phyloP scores from a whole-genome alignment of 306 rosid species.

The Prunus persica region DNA sequence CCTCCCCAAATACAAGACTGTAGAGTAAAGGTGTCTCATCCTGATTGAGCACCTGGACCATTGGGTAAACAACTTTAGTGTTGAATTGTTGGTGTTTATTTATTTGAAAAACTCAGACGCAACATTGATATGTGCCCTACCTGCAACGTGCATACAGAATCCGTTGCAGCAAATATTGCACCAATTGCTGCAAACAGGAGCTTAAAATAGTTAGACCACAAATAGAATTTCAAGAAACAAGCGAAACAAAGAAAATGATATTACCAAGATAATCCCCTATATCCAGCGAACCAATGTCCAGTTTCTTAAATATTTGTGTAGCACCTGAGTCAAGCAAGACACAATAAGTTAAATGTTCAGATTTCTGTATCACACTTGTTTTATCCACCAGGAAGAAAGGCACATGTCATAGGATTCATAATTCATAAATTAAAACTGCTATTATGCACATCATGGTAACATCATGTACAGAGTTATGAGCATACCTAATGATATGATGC shows the following conservation, averaged over 20 bases:
- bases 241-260: constrained; percentile 5
- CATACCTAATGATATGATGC: constrained; percentile 73
- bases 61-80: constrained; percentile 24
- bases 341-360: neutral
- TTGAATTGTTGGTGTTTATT: constrained; percentile 15
- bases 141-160: constrained; percentile 99
- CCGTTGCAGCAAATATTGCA: constrained; percentile 95
- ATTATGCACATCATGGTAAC: neutral
- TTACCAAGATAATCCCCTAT: constrained; percentile 80
- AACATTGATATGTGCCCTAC: constrained; percentile 37
- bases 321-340: constrained; percentile 66
- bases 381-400: neutral
- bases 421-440: neutral
- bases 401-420: neutral
- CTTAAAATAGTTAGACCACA: constrained; percentile 17
- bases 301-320: constrained; percentile 52
- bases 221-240: constrained; percentile 12
- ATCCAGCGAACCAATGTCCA: constrained; percentile 67
- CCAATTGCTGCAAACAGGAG: constrained; percentile 70
- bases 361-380: neutral
- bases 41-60: constrained; percentile 83
- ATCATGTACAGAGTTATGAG: constrained; percentile 15
- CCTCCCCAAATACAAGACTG: constrained; percentile 98
- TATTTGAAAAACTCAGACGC: constrained; percentile 10
- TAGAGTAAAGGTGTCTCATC: constrained; percentile 98